Base-by-base conservation (phyloP, 352 stramenopile species). In the Thraustochytrium striatum region DNA sequence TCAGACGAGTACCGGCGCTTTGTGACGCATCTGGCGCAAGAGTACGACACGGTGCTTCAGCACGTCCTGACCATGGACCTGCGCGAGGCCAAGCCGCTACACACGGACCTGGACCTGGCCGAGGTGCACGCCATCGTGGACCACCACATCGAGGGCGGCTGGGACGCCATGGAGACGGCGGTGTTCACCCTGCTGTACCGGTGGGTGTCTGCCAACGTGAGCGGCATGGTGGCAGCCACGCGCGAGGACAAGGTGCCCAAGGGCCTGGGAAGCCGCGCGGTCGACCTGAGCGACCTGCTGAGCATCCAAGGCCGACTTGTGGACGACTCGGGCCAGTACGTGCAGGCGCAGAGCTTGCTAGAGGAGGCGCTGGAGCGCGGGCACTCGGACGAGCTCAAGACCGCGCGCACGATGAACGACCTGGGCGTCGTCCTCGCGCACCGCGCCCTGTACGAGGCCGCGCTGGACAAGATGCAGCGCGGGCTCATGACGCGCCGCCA, bases 31-130 rank as follows among this genome's bases (percentile, higher is more conserved):
- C 41, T 75, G 33, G 39, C 65, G 16, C 30, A 72, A 8, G 65
- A 75, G 41, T 61, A 43, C 21, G 65, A 75, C 47, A 43, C 41
- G 30, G 9, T 75, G 0, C 43, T 75, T 30, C 50, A 62, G 39
- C 65, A 75, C 13, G 11, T 75, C 30, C 68, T 75, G 21, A 43
- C 30, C 52, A 43, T 38, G 43, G 65, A 75, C 35, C 59, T n/a
- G n/a, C n/a, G n/a, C n/a, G n/a, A n/a, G n/a, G n/a, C n/a, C n/a
- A n/a, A n/a, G n/a, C n/a, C n/a, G n/a, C n/a, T n/a, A n/a, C n/a
- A n/a, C n/a, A n/a, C n/a, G n/a, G n/a, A n/a, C n/a, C n/a, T n/a
- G n/a, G n/a, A n/a, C n/a, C n/a, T n/a, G n/a, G n/a, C n/a, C n/a
- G n/a, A n/a, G n/a, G n/a, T n/a, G n/a, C n/a, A n/a, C n/a, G n/a